These are phyloP conservation scores for Suaeda aralocaspica DNA, from an alignment of 148 eudicot genomes.

Conservation along the genomic window DNA sequence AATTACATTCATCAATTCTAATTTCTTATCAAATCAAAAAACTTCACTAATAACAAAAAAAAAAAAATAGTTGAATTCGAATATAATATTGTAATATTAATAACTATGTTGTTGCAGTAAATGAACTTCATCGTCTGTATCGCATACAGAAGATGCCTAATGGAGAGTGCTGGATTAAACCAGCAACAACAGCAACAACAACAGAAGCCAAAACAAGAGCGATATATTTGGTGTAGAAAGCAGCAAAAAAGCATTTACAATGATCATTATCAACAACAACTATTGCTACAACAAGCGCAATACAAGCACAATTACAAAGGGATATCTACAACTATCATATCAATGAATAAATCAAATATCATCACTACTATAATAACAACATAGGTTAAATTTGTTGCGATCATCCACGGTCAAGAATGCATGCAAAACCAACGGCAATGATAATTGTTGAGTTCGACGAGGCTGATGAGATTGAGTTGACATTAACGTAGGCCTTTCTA, in stretches of 20 bases:
- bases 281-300: neutral
- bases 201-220: conserved; percentile 2
- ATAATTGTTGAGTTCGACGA: conserved; percentile 38
- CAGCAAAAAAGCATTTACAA: conserved; percentile 14
- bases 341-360: conserved; percentile 9
- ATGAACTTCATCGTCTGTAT: conserved; percentile 85
- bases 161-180: conserved; percentile 41
- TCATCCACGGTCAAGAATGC: conserved; percentile 20
- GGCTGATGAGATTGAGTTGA: conserved; percentile 59
- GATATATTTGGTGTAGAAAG: conserved; percentile 1
- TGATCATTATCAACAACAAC: conserved; percentile 14
- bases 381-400: conserved; percentile 8
- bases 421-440: conserved; percentile 15
- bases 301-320: conserved; percentile 12
- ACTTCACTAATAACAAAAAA: too few relatives aligned
- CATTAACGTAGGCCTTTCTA: conserved; percentile 67
- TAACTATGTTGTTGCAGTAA: conserved; percentile 34
- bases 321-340: neutral
- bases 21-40: neutral
- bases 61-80: too few relatives aligned
- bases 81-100: too few relatives aligned
- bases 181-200: conserved; percentile 6
- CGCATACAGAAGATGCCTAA: conserved; percentile 66
- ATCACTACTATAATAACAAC: neutral
- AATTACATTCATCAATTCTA: neutral